phyloP scores from a whole-genome alignment of 2,329 filamentous ascomycete species.

The Aspergillus amoenus region DNA sequence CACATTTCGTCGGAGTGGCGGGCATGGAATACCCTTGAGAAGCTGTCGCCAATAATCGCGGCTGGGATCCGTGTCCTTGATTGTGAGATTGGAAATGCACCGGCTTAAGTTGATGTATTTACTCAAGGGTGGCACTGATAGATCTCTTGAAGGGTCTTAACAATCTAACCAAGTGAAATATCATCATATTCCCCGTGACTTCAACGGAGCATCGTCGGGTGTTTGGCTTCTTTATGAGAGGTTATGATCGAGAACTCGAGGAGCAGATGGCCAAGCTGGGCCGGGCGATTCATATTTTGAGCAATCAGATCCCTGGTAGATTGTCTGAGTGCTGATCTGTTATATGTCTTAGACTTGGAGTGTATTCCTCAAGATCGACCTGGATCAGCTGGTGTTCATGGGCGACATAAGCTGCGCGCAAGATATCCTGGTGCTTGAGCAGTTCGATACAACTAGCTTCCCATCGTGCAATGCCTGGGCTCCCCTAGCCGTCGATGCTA shows the following conservation, averaged over 20 bases:
- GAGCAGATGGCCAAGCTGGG: constrained; percentile 1
- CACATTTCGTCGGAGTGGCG: background rate
- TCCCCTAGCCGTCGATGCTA: background rate
- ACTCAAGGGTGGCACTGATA: background rate
- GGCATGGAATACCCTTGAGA: constrained; percentile 1
- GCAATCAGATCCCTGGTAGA: background rate
- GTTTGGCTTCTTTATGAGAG: background rate
- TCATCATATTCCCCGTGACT: background rate
- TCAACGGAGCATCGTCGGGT: background rate
- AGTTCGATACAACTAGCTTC: background rate
- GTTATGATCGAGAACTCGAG: constrained; percentile 4
- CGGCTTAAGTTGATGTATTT: background rate
- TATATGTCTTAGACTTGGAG: background rate
- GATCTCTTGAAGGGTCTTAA: constrained; percentile 2
- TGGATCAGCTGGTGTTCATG: constrained; percentile 2
- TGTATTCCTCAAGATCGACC: background rate
- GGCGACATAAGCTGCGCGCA: background rate
- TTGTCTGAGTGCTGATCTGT: constrained; percentile 1
- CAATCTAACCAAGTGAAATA: constrained; percentile 4
- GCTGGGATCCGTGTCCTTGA: background rate
- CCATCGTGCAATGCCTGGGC: background rate
- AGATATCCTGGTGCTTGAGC: background rate
- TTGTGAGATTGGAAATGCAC: background rate
- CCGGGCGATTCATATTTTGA: constrained; percentile 1
- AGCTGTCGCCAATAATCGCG: constrained; percentile 2